phyloP scores from a whole-genome alignment of 2,329 filamentous ascomycete genomes.

The Botrytis fabae region DNA sequence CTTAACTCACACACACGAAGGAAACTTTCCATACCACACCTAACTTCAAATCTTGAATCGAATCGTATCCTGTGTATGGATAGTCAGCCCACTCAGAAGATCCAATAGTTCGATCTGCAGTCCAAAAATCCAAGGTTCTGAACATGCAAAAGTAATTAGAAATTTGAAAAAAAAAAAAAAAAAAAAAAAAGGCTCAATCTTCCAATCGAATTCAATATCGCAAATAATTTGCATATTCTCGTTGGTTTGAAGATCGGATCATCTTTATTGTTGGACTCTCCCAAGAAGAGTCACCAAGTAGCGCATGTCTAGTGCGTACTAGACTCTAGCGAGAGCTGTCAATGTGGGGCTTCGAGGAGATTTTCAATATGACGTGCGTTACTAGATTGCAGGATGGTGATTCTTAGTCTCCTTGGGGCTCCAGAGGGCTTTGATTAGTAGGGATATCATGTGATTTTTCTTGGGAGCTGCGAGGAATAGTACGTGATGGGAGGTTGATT shows the following conservation, averaged over 20 bases:
- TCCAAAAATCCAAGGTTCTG: too few relatives aligned
- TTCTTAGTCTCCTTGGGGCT: not conserved
- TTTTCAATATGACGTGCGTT: accelerated
- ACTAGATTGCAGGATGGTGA: not conserved
- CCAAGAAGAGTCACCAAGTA: too few relatives aligned
- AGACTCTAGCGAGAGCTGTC: not conserved
- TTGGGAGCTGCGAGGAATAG: accelerated
- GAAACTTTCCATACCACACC: not conserved
- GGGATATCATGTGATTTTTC: not conserved
- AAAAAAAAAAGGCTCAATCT: too few relatives aligned
- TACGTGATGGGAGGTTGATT: not conserved
- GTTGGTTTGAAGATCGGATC: too few relatives aligned
- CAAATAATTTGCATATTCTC: too few relatives aligned
- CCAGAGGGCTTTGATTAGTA: not conserved
- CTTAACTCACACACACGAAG: accelerated
- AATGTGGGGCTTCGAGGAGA: accelerated
- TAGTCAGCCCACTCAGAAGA: not conserved
- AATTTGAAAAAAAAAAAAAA: too few relatives aligned
- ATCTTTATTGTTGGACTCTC: too few relatives aligned
- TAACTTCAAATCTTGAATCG: too few relatives aligned
- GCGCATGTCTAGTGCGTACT: not conserved
- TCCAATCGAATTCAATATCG: too few relatives aligned
- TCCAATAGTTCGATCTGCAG: too few relatives aligned
- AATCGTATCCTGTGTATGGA: not conserved
- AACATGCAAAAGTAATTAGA: too few relatives aligned